Percentiles rank a stretch among this genome's conserved stretches.
Conservation (phyloP, 75 land plant genomes). For the Pinus albicaulis region DNA sequence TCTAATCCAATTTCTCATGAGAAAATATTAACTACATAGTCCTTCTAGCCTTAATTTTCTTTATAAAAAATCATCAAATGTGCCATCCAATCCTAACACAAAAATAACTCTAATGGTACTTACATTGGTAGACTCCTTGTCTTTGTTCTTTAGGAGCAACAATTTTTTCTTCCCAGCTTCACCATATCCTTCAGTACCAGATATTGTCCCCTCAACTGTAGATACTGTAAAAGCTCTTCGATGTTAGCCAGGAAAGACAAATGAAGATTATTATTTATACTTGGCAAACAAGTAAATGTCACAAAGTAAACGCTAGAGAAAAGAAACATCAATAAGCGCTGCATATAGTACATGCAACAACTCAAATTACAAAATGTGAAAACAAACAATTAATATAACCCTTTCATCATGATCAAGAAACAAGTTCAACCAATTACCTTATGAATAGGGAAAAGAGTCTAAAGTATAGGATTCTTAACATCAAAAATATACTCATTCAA, state of each 20-base stretch:
- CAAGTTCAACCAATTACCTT: background rate
- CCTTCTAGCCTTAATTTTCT: background rate
- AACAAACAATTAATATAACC: no score
- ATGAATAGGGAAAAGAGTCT: background rate
- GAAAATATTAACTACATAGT: background rate
- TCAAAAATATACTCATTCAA: background rate
- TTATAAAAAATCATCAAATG: background rate
- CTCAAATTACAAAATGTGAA: no score
- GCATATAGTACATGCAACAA: background rate
- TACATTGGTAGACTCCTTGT: slow-evolving; percentile 35
- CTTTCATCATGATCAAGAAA: background rate
- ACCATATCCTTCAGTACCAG: slow-evolving; percentile 20
- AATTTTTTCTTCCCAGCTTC: slow-evolving; percentile 45
- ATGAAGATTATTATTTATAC: background rate
- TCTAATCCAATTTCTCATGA: background rate
- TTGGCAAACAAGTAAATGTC: background rate
- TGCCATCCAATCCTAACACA: background rate
- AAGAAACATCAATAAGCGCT: background rate
- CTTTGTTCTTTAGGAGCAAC: slow-evolving; percentile 56
- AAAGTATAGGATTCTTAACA: background rate
- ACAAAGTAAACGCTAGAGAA: background rate
- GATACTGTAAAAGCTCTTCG: background rate
- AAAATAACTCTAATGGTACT: slow-evolving; percentile 7
- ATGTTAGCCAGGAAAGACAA: background rate
- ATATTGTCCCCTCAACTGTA: background rate